phyloP scores from a whole-genome alignment of 2,329 filamentous ascomycete genomes.

The Monosporascus sp. region DNA sequence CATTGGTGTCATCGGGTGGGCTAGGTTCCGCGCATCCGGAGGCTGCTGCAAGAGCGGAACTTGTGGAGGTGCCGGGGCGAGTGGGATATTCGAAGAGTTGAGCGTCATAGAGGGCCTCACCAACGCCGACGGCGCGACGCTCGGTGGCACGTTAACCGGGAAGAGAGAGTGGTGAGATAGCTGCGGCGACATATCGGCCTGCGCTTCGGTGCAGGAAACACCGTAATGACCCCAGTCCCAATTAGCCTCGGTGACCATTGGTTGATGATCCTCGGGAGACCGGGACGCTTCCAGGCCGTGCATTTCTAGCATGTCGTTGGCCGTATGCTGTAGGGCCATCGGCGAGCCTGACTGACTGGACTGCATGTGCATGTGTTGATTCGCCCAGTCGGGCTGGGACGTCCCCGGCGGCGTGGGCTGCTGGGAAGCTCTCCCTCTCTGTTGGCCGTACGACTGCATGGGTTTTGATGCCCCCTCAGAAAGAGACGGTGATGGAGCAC shows the following conservation, averaged over 20 bases:
- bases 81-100: conserved; percentile 13
- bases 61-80: conserved; percentile 16
- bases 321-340: conserved; percentile 34
- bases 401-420: conserved; percentile 45
- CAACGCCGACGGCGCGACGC: conserved; percentile 19
- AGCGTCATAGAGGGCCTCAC: conserved; percentile 12
- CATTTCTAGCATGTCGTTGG: conserved; percentile 35
- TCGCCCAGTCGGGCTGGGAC: conserved; percentile 41
- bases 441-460: conserved; percentile 33
- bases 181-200: conserved; percentile 24
- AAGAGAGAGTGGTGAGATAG: conserved; percentile 21
- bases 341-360: conserved; percentile 42
- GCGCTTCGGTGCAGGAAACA: conserved; percentile 27
- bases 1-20: conserved; percentile 12
- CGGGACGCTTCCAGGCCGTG: conserved; percentile 31
- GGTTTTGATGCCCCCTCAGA: conserved; percentile 38
- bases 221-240: conserved; percentile 33
- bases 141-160: conserved; percentile 3
- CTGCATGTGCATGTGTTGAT: conserved; percentile 37
- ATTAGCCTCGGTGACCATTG: conserved; percentile 28
- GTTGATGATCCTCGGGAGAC: conserved; percentile 20
- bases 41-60: conserved; percentile 16
- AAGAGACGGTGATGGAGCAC: conserved; percentile 42
- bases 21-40: conserved; percentile 15
- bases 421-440: conserved; percentile 33